phyloP scores from a whole-genome alignment of 768 basidiomycete species.

The Auriscalpium vulgare region DNA sequence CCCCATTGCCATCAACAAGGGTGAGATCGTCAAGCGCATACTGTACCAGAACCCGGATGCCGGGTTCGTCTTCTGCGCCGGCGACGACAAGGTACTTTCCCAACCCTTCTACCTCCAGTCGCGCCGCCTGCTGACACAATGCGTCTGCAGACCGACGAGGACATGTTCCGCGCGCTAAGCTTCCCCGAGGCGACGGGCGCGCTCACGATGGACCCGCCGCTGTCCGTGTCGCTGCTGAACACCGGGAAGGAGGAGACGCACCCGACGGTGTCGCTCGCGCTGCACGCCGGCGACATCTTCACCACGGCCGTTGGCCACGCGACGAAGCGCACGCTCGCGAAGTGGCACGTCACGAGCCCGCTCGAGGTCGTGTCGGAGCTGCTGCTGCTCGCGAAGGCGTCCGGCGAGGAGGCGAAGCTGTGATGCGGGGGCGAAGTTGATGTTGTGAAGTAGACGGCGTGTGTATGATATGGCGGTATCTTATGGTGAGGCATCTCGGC shows the following conservation, averaged over 20 bases:
- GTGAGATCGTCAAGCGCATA: slow-evolving; percentile 94
- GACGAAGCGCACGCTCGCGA: slow-evolving; percentile 82
- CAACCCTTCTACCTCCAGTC: no score
- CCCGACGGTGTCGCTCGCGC: slow-evolving; percentile 47
- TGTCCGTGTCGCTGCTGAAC: slow-evolving; percentile 36
- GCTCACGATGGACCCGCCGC: slow-evolving; percentile 42
- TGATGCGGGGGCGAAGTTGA: background rate
- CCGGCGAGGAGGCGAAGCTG: slow-evolving; percentile 9
- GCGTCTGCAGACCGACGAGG: slow-evolving; percentile 79
- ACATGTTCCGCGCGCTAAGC: slow-evolving; percentile 93
- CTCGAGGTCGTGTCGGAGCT: slow-evolving; percentile 81
- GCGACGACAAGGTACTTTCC: slow-evolving; percentile 81
- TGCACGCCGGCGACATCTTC: slow-evolving; percentile 69
- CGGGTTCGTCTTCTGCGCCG: slow-evolving; percentile 95
- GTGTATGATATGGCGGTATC: no score
- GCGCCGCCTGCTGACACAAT: background rate
- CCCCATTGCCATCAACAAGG: slow-evolving; percentile 95
- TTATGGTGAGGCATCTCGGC: no score
- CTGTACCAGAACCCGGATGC: slow-evolving; percentile 89
- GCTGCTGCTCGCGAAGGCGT: slow-evolving; percentile 44
- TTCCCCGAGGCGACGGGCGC: slow-evolving; percentile 32
- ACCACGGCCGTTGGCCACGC: slow-evolving; percentile 91
- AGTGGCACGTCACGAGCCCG: slow-evolving; percentile 88
- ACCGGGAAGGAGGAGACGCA: slow-evolving; percentile 25
- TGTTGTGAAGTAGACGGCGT: no score